phyloP scores from a whole-genome alignment of 805 yeast genomes.

The Zygoascus tannicola region DNA sequence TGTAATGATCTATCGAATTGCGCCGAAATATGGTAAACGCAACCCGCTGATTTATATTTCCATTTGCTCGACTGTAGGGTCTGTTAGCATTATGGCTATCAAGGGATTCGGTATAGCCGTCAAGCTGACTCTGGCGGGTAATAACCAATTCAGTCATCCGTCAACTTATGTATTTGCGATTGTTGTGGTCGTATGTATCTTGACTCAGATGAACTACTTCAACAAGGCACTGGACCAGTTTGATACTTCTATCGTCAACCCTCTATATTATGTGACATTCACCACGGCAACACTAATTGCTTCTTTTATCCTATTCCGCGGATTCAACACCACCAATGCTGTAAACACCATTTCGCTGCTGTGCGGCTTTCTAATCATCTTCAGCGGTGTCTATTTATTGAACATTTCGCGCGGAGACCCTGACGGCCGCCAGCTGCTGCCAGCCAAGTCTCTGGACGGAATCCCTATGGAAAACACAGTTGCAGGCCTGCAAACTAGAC shows the following conservation, averaged over 20 bases:
- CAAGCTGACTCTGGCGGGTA: conserved; percentile 74
- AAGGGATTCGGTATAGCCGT: conserved; percentile 90
- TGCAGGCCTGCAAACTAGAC: conserved; percentile 65
- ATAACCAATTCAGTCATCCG: conserved; percentile 76
- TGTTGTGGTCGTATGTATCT: conserved; percentile 71
- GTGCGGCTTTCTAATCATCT: conserved; percentile 79
- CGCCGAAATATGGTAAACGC: conserved; percentile 67
- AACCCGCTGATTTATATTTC: conserved; percentile 86
- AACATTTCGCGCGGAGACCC: conserved; percentile 56
- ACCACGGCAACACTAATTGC: conserved; percentile 83
- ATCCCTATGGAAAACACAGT: conserved; percentile 80
- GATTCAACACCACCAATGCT: conserved; percentile 75
- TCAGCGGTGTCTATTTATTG: conserved; percentile 75
- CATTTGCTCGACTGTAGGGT: conserved; percentile 83
- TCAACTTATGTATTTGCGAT: conserved; percentile 74
- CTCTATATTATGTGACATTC: conserved; percentile 82
- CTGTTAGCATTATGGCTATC: conserved; percentile 83
- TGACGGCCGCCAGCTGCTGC: conserved; percentile 23
- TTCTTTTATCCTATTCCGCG: conserved; percentile 75
- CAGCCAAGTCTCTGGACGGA: conserved; percentile 51
- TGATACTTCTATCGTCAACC: conserved; percentile 87
- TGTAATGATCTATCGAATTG: conserved; percentile 74
- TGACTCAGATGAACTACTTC: conserved; percentile 89
- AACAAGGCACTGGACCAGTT: conserved; percentile 90
- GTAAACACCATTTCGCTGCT: conserved; percentile 73